phyloP scores from a whole-genome alignment of 768 basidiomycete species.

The Plicaturopsis crispa region DNA sequence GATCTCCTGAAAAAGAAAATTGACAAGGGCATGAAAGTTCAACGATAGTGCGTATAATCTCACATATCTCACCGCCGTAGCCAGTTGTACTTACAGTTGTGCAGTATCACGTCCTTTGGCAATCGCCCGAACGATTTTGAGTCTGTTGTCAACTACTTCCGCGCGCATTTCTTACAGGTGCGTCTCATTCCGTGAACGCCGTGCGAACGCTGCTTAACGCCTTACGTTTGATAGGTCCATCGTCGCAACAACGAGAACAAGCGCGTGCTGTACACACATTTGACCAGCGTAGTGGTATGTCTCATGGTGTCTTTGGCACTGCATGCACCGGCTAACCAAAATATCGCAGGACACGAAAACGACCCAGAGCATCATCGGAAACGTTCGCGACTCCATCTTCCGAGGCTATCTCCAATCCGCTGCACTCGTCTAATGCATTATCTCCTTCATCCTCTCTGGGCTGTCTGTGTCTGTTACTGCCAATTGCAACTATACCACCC shows the following conservation, averaged over 20 bases:
- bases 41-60: slow-evolving; percentile 60
- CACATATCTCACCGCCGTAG: too few species aligned
- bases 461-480: too few species aligned
- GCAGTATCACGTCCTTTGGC: slow-evolving; percentile 74
- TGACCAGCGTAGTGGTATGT: slow-evolving; percentile 73
- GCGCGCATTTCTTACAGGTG: slow-evolving; percentile 81
- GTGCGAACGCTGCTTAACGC: too few species aligned
- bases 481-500: too few species aligned
- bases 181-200: too few species aligned
- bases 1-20: slow-evolving; percentile 72
- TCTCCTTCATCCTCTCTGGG: not conserved
- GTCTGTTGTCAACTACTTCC: slow-evolving; percentile 79
- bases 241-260: slow-evolving; percentile 72
- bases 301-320: too few species aligned
- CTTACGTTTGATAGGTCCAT: too few species aligned
- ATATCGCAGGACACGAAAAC: slow-evolving; percentile 83
- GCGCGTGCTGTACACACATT: slow-evolving; percentile 74
- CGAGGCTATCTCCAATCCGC: slow-evolving; percentile 68
- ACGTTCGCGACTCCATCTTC: slow-evolving; percentile 73
- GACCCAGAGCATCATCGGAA: slow-evolving; percentile 77
- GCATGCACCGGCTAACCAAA: too few species aligned
- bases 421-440: slow-evolving; percentile 44
- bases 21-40: slow-evolving; percentile 58
- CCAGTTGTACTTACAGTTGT: not conserved
- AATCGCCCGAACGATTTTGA: slow-evolving; percentile 79